Evolutionary conservation across 2,329 filamentous ascomycete genomes (phyloP), one percentile per base, ranked within the genome.

Genomic region (Fusarium hainanense): DNA sequence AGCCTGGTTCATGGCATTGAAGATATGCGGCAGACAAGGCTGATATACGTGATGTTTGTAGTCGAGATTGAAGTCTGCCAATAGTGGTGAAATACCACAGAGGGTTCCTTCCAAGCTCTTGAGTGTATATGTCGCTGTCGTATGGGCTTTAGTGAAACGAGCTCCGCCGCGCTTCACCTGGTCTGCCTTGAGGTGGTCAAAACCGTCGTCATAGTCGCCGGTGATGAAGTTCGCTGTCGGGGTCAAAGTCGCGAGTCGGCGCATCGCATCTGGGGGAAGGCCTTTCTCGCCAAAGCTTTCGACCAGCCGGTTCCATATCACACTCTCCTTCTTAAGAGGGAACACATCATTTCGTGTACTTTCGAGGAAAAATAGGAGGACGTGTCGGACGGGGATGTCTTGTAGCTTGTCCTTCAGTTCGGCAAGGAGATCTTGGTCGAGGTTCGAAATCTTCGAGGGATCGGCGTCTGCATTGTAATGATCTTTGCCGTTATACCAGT

Each of bases 311-410:
- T 80, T 68, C 61, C 77, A 80, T 16, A 83, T 77, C 23, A 79
- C 63, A 6, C 77, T 80, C 2, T 77, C 74, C 51, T 81, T 81
- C 41, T 82, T 82, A 30, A 84, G 69, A 1, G 83, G 82, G 47
- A 84, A 84, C 6, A 84, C 77, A 48, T 84, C 82, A 10, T 79
- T 79, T 11, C 82, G 77, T 2, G 82, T 83, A 48, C 82, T 83
- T 63, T 84, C 82, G 10, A 84, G 75, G 20, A 82, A 77, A n/a
- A 83, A 59, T 6, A 84, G 58, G 16, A 84, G 69, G 3, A 84
- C 75, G 61, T 84, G 81, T 46, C 80, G 79, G 47, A 84, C 79
- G 9, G 77, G 77, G 13, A 82, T 69, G 10, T 73, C 65, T 18
- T 60, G 52, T 7, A 80, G 61, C 50, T 71, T 73, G 37, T 68